These are phyloP conservation scores for Fusarium xyrophilum DNA, from an alignment of 2,329 filamentous ascomycete genomes.

Conservation along the genomic window DNA sequence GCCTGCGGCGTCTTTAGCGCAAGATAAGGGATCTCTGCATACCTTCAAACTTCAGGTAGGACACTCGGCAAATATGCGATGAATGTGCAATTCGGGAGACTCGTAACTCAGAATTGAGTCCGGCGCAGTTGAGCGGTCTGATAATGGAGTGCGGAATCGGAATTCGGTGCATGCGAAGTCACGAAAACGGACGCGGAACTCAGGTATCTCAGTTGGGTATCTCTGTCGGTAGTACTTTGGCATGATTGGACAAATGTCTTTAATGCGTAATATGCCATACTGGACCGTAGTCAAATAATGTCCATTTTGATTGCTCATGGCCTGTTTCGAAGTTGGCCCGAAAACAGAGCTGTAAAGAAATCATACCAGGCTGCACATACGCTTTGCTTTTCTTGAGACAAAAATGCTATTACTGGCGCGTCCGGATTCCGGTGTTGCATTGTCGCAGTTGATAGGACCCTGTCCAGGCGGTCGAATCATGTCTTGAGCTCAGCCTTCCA, in stretches of 20 bases:
- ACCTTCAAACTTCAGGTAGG: slow-evolving; percentile 2
- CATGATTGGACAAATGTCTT: background rate
- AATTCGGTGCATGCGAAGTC: background rate
- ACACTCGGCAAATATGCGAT: background rate
- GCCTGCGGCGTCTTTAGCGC: slow-evolving; percentile 30
- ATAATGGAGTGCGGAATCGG: background rate
- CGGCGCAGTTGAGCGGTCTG: background rate
- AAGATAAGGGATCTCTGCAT: slow-evolving; percentile 33
- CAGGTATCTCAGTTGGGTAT: slow-evolving; percentile 15
- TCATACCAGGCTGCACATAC: background rate
- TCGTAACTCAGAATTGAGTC: background rate
- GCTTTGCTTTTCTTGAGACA: background rate
- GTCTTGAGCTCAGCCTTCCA: slow-evolving; percentile 44
- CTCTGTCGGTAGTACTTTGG: background rate
- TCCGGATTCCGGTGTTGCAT: background rate
- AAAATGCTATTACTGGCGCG: background rate
- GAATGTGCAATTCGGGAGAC: background rate
- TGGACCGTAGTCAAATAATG: background rate
- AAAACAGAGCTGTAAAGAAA: background rate
- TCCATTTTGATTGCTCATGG: background rate
- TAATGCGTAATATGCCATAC: background rate
- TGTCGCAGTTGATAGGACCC: background rate
- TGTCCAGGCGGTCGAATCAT: background rate
- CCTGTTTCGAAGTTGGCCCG: background rate
- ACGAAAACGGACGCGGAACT: background rate